These are phyloP conservation scores for Xylariaceae sp. DNA, from an alignment of 2,329 filamentous ascomycete species.

Conservation along the genomic window DNA sequence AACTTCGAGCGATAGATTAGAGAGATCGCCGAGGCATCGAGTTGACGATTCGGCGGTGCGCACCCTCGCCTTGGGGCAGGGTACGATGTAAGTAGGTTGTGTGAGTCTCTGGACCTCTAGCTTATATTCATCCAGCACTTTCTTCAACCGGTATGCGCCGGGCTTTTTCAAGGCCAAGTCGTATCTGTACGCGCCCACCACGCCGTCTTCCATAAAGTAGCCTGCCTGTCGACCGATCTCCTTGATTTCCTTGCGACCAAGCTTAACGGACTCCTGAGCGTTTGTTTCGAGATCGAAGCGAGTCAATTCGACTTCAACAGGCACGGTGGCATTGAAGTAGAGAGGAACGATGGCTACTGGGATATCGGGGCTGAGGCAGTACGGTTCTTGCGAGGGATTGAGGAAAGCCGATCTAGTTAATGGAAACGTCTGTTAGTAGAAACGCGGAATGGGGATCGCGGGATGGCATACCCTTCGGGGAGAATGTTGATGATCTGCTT, in stretches of 20 bases:
- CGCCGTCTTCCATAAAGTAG: constrained; percentile 59
- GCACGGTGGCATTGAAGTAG: constrained; percentile 87
- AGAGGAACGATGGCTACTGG: constrained; percentile 68
- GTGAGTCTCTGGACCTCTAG: constrained; percentile 76
- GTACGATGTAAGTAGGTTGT: constrained; percentile 76
- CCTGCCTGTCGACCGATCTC: constrained; percentile 65
- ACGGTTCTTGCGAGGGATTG: constrained; percentile 74
- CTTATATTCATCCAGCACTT: constrained; percentile 88
- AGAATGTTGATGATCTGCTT: constrained; percentile 97
- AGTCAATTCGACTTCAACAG: constrained; percentile 81
- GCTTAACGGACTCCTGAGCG: constrained; percentile 70
- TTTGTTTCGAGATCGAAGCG: constrained; percentile 80
- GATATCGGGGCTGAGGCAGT: constrained; percentile 67
- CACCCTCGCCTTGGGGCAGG: constrained; percentile 76
- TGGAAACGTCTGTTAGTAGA: constrained; percentile 33
- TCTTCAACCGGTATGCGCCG: constrained; percentile 78
- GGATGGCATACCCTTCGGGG: constrained; percentile 67
- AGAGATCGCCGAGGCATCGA: constrained; percentile 82
- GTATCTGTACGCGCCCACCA: constrained; percentile 59
- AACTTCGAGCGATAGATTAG: constrained; percentile 76
- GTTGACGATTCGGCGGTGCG: constrained; percentile 56
- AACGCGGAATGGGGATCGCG: background rate
- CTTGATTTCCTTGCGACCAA: constrained; percentile 68
- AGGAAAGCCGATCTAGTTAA: constrained; percentile 66
- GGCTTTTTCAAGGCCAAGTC: constrained; percentile 75